Base-by-base conservation (phyloP, 331 rosid species). In the Quercus phellos region DNA sequence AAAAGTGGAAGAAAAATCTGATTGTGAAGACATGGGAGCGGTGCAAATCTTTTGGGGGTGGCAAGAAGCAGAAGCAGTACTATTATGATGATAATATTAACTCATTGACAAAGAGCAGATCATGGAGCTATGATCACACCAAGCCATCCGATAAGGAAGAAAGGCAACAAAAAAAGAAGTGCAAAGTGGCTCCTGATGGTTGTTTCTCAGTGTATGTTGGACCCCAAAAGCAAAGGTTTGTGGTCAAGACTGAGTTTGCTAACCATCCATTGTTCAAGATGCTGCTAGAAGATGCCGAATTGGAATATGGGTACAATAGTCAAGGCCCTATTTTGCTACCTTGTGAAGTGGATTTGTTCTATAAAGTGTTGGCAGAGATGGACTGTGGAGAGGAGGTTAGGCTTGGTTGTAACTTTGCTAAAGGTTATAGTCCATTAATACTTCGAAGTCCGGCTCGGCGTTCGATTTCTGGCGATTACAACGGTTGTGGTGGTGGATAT, bases 251-350 rank as follows among this genome's bases (percentile, higher is more conserved):
- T 0, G 79, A 85, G 82, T 56, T 79, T 0, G 87, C 86, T 0
- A 94, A 94, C 50, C 97, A 94, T 13, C 91, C 90, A 0, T 70
- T 88, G 87, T 92, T 94, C 85, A 79, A 80, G 85, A 72, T 35
- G 58, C 88, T 94, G 24, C 79, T 94, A 4, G 90, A 94, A 8
- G 94, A 81, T 21, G 94, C 96, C 1, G 92, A 90, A 80, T 35
- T 13, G 27, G 93, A 88, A 81, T 89, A 84, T 70, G 97, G 97
- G 2, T 88, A 75, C 42, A 61, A 54, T 19, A 78, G 85, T 27
- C 84, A 90, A 3, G 94, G 98, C 0, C 98, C 97, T 0, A 69
- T 93, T 7, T 79, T 88, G 84, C 87, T 93, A 53, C 98, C 97
- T 27, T 93, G 97, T 21, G 79, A 86, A 0, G 92, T 84, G 22